These are phyloP conservation scores for Mucor piriformis DNA, from an alignment of 371 early-diverging fungal genomes.

Conservation along the genomic window DNA sequence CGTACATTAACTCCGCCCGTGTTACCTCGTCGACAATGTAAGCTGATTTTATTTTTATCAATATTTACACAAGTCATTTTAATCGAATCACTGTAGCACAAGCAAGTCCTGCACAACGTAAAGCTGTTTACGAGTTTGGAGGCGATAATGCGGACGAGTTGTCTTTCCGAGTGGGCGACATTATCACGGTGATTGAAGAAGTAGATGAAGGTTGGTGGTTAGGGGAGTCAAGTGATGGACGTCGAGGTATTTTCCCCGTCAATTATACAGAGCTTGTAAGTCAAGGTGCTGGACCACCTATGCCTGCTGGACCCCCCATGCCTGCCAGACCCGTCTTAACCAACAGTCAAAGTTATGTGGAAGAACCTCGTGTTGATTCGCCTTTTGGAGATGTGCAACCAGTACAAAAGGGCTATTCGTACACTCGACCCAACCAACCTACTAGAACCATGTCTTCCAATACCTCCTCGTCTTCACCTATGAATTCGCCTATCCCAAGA, in stretches of 20 bases:
- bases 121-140: conserved; percentile 67
- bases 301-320: conserved; percentile 15
- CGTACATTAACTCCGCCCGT: conserved; percentile 17
- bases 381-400: conserved; percentile 13
- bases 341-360: neutral
- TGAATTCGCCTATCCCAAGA: conserved; percentile 13
- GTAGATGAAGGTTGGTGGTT: conserved; percentile 90
- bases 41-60: neutral
- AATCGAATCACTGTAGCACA: conserved; percentile 3
- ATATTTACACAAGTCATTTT: neutral
- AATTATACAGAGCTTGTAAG: conserved; percentile 69
- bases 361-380: neutral
- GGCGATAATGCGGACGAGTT: conserved; percentile 71
- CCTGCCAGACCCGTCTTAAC: neutral
- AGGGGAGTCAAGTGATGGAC: conserved; percentile 54
- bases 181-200: conserved; percentile 75
- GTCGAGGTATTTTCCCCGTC: conserved; percentile 79
- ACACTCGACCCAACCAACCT: conserved; percentile 10
- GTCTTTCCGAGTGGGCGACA: conserved; percentile 66
- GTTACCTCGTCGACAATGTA: conserved; percentile 28
- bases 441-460: conserved; percentile 4
- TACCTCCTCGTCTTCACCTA: neutral
- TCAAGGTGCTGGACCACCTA: conserved; percentile 16
- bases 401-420: neutral
- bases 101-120: conserved; percentile 18